phyloP scores from a whole-genome alignment of 495 filamentous ascomycete species.

The Tirmania nivea region DNA sequence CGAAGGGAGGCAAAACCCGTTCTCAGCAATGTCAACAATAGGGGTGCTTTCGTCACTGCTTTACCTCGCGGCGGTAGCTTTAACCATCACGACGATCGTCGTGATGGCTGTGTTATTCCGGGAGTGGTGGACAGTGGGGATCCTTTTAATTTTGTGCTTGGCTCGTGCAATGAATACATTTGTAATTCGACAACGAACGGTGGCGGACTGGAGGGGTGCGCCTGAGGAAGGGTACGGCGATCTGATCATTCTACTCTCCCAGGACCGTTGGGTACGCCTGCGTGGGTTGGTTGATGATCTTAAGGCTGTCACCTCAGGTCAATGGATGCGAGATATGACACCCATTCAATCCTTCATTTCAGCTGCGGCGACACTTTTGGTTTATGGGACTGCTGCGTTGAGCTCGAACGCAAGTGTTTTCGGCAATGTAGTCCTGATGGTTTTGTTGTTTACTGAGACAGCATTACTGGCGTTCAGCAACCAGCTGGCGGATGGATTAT shows the following conservation, averaged over 20 bases:
- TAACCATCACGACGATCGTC: slow-evolving; percentile 24
- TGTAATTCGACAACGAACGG: slow-evolving; percentile 29
- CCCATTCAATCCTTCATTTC: slow-evolving; percentile 28
- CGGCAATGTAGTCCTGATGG: slow-evolving; percentile 28
- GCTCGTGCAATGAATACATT: slow-evolving; percentile 33
- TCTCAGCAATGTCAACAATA: not conserved
- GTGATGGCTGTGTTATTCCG: slow-evolving; percentile 22
- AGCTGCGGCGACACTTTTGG: slow-evolving; percentile 30
- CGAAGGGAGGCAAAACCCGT: slow-evolving; percentile 7
- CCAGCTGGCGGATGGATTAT: not conserved
- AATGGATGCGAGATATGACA: slow-evolving; percentile 34
- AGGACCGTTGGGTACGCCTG: slow-evolving; percentile 29
- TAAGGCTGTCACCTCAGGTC: slow-evolving; percentile 32
- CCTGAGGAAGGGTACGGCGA: slow-evolving; percentile 22
- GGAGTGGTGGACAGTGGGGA: slow-evolving; percentile 32
- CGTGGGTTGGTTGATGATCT: slow-evolving; percentile 32
- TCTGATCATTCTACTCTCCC: slow-evolving; percentile 23
- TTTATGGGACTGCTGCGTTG: slow-evolving; percentile 32
- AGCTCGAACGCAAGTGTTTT: slow-evolving; percentile 28
- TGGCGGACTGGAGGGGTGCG: slow-evolving; percentile 22
- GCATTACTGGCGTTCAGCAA: slow-evolving; percentile 32
- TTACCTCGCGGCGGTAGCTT: slow-evolving; percentile 25
- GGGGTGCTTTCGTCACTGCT: slow-evolving; percentile 26
- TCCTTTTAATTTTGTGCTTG: slow-evolving; percentile 26
- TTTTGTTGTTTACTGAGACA: slow-evolving; percentile 27